A percentile compares a stretch with the other conserved stretches of the same genome.
Evolutionary conservation across 345 rosid species (phyloP).

Genomic region (Heritiera littoralis): DNA sequence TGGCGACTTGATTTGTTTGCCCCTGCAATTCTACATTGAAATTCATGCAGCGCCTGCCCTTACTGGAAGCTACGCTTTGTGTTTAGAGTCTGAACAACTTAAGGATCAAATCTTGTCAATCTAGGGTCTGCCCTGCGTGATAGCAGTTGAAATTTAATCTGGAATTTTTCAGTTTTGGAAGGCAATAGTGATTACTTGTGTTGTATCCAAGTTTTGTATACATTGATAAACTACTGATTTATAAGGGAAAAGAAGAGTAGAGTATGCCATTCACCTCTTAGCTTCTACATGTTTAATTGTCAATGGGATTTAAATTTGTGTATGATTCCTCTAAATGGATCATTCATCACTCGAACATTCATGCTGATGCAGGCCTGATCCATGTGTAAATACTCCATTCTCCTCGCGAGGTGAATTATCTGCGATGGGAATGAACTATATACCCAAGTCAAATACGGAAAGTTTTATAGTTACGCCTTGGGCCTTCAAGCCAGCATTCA

Average conservation of each 20-base stretch:
- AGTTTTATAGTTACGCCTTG: no score
- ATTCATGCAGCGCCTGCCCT: neutral
- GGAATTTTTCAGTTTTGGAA: constrained; percentile 21
- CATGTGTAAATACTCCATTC: neutral
- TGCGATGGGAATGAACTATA: no score
- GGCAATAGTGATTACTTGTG: neutral
- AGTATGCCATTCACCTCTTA: neutral
- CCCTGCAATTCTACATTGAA: neutral
- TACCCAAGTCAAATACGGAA: no score
- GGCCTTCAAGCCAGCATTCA: no score
- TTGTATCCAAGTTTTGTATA: constrained; percentile 13
- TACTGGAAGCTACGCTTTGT: neutral
- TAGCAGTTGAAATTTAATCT: neutral
- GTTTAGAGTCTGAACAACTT: neutral
- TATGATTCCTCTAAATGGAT: neutral
- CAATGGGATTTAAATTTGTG: neutral
- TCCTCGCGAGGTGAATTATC: neutral
- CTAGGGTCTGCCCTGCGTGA: neutral
- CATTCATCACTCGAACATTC: neutral
- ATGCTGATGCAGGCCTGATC: neutral
- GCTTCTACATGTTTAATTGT: neutral
- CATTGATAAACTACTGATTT: neutral
- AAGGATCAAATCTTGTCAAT: neutral
- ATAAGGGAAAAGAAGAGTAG: neutral
- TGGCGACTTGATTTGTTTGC: neutral